Base-by-base conservation (phyloP, 352 stramenopile species). In the Phytopythium oedochilum region DNA sequence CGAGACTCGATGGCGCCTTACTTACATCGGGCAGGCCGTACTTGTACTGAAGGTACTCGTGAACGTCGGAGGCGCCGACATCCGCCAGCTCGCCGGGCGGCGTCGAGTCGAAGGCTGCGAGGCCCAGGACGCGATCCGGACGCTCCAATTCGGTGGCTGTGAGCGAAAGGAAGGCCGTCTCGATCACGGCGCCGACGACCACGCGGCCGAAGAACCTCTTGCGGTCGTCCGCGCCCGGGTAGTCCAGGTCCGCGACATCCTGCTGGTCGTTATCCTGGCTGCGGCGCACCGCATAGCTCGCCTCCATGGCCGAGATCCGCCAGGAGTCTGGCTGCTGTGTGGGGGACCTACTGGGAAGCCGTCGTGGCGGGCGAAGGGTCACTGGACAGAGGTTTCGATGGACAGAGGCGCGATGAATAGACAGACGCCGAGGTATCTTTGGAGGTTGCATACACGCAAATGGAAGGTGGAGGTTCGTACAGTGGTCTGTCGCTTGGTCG, bases 81-180 rank as follows among this genome's bases (percentile, higher is more conserved):
- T 86, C 77, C 17, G 53, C 60, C 20, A 83, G 39, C 44, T 89
- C 66, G 5, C 73, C 73, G 5, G 73, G 61, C 6, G 83, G 73
- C 5, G 50, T 65, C 56, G 67, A 72, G 54, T 93, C 74, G 22
- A 91, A 78, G 10, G 75, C 66, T 6, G 75, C 71, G 47, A 93
- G 90, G 49, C 78, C 83, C 14, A 92, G 54, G 23, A 86, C 46
- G 14, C 76, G 75, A 10, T 89, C 78, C 0, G 63, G 56, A 15
- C 75, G 65, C 2, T 72, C 60, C 8, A 68, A 59, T 42, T 91
- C 83, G 0, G 66, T 78, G 9, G 76, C 74, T 28, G 77, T 92
- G 47, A 93, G 67, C 11, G 81, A 73, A 26, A 93, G 55, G 57
- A 83, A 75, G 6, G 75, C 85, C 14, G 83, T 90, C 63, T 93